Evolutionary conservation across 129 eudicot genomes (phyloP).

Genomic region (Rutidosis leptorrhynchoides): DNA sequence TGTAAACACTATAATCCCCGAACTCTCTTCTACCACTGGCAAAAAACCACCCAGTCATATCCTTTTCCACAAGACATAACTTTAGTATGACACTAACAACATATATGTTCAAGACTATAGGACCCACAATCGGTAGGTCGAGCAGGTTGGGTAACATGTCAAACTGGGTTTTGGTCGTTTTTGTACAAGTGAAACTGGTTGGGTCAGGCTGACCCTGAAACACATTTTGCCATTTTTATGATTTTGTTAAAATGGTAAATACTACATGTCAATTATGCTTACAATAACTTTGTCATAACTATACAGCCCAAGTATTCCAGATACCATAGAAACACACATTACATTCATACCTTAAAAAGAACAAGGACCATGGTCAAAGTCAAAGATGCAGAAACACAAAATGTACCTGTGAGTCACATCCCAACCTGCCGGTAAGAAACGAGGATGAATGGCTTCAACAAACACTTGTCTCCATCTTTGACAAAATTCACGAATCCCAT

Average conservation of each 20-base stretch:
- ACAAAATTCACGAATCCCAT: constrained; percentile 82
- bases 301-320: neutral
- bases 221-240: neutral
- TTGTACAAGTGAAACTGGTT: neutral
- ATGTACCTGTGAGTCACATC: constrained; percentile 86
- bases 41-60: constrained; percentile 45
- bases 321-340: too few species aligned
- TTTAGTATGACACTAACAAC: constrained; percentile 19
- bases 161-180: neutral
- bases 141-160: neutral
- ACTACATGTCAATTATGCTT: neutral
- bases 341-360: neutral
- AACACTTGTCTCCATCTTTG: constrained; percentile 96
- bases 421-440: constrained; percentile 92
- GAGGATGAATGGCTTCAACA: constrained; percentile 84
- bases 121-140: neutral
- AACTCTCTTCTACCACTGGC: constrained; percentile 93
- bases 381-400: constrained; percentile 13
- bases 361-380: neutral
- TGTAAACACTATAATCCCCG: constrained; percentile 85
- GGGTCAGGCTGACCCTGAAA: neutral
- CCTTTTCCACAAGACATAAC: constrained; percentile 40
- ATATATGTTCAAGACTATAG: neutral
- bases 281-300: neutral
- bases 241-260: too few species aligned